These are phyloP conservation scores for Colletotrichum australisinense DNA, from an alignment of 2,329 filamentous ascomycete genomes.

Conservation along the genomic window DNA sequence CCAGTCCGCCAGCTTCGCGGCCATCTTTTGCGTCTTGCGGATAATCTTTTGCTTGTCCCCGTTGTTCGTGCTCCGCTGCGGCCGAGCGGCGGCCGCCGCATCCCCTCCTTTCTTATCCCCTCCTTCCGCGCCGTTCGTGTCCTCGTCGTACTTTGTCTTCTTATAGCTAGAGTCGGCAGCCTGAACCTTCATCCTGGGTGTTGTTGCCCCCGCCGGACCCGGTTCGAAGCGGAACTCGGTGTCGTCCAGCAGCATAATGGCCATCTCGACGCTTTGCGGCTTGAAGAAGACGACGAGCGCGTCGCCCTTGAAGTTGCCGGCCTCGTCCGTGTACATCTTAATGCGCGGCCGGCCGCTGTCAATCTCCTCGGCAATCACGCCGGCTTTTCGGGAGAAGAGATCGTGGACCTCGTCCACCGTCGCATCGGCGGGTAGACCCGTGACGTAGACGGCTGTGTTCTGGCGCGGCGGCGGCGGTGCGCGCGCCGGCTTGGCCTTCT, in stretches of 20 bases:
- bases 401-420: constrained; percentile 84
- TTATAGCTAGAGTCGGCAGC: constrained; percentile 93
- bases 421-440: constrained; percentile 83
- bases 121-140: constrained; percentile 34
- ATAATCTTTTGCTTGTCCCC: constrained; percentile 91
- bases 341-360: constrained; percentile 89
- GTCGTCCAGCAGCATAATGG: constrained; percentile 84
- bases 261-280: constrained; percentile 89
- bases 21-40: constrained; percentile 89
- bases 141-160: constrained; percentile 76
- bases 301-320: constrained; percentile 92
- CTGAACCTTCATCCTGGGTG: constrained; percentile 81
- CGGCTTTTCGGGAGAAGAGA: constrained; percentile 85
- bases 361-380: constrained; percentile 94
- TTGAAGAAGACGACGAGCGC: constrained; percentile 95
- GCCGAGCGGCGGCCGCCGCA: constrained; percentile 49
- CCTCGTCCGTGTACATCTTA: constrained; percentile 88
- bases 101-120: constrained; percentile 36
- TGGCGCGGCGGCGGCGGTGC: constrained; percentile 65
- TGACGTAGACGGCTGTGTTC: constrained; percentile 94
- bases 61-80: constrained; percentile 52
- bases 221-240: constrained; percentile 78
- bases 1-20: constrained; percentile 94
- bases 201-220: constrained; percentile 61
- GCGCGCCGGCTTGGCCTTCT: constrained; percentile 60